A percentile compares a stretch with the other conserved stretches of the same genome.
Conservation (phyloP, 2,329 filamentous ascomycete species). For the Bipolaris cookei region DNA sequence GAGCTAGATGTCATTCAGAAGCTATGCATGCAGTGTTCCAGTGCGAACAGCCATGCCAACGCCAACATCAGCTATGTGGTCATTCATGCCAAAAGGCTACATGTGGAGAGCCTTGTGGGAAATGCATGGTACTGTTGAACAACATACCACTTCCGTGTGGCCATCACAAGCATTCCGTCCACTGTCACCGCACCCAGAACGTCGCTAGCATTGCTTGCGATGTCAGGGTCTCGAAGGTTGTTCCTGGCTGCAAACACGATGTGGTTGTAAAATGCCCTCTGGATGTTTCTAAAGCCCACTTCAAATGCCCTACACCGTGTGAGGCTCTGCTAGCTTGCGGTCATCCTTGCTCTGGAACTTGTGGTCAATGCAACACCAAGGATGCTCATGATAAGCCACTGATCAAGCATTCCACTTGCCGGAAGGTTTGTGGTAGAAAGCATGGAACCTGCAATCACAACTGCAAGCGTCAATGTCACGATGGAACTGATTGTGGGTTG, state of each 20-base stretch:
- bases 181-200: slow-evolving; percentile 14
- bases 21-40: slow-evolving; percentile 36
- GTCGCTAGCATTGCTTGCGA: slow-evolving; percentile 56
- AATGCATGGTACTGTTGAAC: slow-evolving; percentile 26
- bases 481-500: slow-evolving; percentile 32
- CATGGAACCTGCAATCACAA: slow-evolving; percentile 39
- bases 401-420: slow-evolving; percentile 26
- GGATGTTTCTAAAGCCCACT: slow-evolving; percentile 53
- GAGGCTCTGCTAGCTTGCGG: slow-evolving; percentile 60
- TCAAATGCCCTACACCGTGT: slow-evolving; percentile 60
- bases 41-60: slow-evolving; percentile 36
- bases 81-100: slow-evolving; percentile 39
- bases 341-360: slow-evolving; percentile 60
- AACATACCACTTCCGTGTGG: slow-evolving; percentile 39
- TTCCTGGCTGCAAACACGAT: slow-evolving; percentile 64
- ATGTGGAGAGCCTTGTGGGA: slow-evolving; percentile 39
- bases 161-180: slow-evolving; percentile 29
- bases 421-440: slow-evolving; percentile 34
- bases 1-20: slow-evolving; percentile 40
- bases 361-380: slow-evolving; percentile 56
- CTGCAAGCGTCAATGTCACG: slow-evolving; percentile 37
- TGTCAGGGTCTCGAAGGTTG: slow-evolving; percentile 53
- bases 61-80: slow-evolving; percentile 29
- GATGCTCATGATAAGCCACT: slow-evolving; percentile 25
- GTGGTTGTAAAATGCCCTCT: slow-evolving; percentile 58